These are phyloP conservation scores for Colletotrichum caudatum DNA, from an alignment of 2,329 filamentous ascomycete genomes.

Conservation along the genomic window DNA sequence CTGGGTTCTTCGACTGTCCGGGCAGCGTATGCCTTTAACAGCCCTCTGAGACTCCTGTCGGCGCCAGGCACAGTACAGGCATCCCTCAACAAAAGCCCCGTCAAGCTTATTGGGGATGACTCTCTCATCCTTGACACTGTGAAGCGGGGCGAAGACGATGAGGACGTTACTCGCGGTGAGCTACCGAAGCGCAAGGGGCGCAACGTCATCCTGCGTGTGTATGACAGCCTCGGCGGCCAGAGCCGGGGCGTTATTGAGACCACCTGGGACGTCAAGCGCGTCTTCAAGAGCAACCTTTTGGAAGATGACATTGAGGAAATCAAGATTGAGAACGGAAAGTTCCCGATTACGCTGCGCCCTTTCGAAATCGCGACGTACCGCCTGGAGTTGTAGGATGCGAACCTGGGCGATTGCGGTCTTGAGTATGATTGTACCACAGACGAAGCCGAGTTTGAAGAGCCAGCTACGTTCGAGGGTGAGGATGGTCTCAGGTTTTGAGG, in stretches of 20 bases:
- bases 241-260: conserved; percentile 78
- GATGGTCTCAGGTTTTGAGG: not conserved
- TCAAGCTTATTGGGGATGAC: conserved; percentile 74
- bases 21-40: conserved; percentile 92
- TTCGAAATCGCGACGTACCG: conserved; percentile 90
- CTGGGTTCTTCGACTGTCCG: conserved; percentile 81
- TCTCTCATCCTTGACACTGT: conserved; percentile 87
- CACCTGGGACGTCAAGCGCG: conserved; percentile 77
- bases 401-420: conserved; percentile 33
- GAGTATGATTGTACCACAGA: conserved; percentile 5
- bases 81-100: conserved; percentile 57
- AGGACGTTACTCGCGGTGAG: conserved; percentile 74
- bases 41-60: conserved; percentile 73
- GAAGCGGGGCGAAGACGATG: conserved; percentile 92
- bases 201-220: conserved; percentile 86
- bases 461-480: not conserved
- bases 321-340: conserved; percentile 60
- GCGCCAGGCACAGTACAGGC: conserved; percentile 46
- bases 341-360: conserved; percentile 75
- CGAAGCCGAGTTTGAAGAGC: conserved; percentile 4
- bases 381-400: conserved; percentile 62
- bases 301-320: conserved; percentile 86
- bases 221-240: conserved; percentile 88
- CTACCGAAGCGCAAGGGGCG: conserved; percentile 76
- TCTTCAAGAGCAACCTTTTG: conserved; percentile 85